Evolutionary conservation across 352 stramenopile species (phyloP), one percentile per base, ranked within the genome.

Genomic region (Globisporangium spiculum): DNA sequence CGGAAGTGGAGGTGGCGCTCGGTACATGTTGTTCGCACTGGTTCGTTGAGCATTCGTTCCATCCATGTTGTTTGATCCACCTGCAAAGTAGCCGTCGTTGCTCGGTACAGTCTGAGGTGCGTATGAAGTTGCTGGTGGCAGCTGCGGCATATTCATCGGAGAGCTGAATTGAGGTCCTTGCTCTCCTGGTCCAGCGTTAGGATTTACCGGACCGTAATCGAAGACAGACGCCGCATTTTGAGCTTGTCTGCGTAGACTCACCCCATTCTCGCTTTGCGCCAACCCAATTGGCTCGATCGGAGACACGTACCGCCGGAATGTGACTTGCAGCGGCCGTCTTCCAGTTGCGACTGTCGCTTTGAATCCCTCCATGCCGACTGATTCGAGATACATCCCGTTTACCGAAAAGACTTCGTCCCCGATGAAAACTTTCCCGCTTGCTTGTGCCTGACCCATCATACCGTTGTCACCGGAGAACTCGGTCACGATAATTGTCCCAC

Each of bases 311-410:
- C 85, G 75, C 36, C 86, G 76, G 60, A 96, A 94, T 6, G 83
- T 93, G 38, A 96, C 86, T 44, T 76, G 73, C 8, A 96, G 63
- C 4, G 88, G 88, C 0, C 88, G 78, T 56, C 80, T 80, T n/a
- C 79, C 77, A 22, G 70, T 83, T 1, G 77, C 84, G 36, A 96
- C 84, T 14, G 78, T 72, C 53, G 65, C 59, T 70, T 96, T 96
- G 60, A 96, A 96, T 0, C 85, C 85, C 67, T 94, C 86, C 81
- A 96, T 92, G 1, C 85, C 85, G 59, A 92, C 91, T 26, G 77
- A 75, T 22, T 87, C 80, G 12, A 96, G 63, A 10, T 71, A 75
- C 14, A 81, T 78, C 4, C 79, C 80, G 67, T 94, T 94, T 22
- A 96, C 82, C 7, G 88, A 88, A 61, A 86, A 91, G 1, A 96